Percentiles rank a stretch among this genome's conserved stretches.
phyloP scores from a whole-genome alignment of 495 filamentous ascomycete genomes.

The Lindgomyces ingoldianus region DNA sequence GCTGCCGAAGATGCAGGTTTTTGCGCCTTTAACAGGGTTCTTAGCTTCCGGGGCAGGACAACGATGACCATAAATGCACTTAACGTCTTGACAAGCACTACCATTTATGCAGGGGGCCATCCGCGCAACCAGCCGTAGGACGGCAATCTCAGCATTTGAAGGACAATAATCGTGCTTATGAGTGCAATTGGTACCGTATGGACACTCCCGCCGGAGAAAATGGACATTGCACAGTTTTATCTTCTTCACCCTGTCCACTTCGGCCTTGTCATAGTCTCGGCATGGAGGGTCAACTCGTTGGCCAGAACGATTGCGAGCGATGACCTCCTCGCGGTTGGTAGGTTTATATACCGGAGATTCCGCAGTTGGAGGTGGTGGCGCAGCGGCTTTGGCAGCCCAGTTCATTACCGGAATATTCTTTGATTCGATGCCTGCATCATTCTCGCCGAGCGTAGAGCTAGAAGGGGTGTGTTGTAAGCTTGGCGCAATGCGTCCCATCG shows the following conservation, averaged over 20 bases:
- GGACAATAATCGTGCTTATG: slow-evolving; percentile 76
- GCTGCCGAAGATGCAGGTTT: slow-evolving; percentile 42
- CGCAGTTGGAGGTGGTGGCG: slow-evolving; percentile 19
- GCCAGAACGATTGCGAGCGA: slow-evolving; percentile 71
- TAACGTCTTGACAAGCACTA: slow-evolving; percentile 68
- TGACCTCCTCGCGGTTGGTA: slow-evolving; percentile 25
- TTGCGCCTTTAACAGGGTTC: slow-evolving; percentile 25
- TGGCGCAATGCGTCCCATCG: background rate
- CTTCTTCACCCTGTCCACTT: slow-evolving; percentile 62
- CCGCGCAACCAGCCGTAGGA: slow-evolving; percentile 69
- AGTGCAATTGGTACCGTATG: slow-evolving; percentile 68
- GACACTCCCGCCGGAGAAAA: slow-evolving; percentile 74
- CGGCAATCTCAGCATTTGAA: slow-evolving; percentile 64
- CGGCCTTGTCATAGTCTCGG: slow-evolving; percentile 58
- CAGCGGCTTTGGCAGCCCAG: slow-evolving; percentile 32
- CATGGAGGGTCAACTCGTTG: slow-evolving; percentile 67
- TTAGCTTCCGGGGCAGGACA: slow-evolving; percentile 40
- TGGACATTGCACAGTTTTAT: slow-evolving; percentile 86
- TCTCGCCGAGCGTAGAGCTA: slow-evolving; percentile 12
- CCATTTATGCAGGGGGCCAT: slow-evolving; percentile 78
- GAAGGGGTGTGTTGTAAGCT: slow-evolving; percentile 8
- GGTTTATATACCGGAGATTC: slow-evolving; percentile 15
- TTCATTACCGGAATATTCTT: slow-evolving; percentile 5
- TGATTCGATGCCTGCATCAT: background rate
- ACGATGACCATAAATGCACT: slow-evolving; percentile 82